Base-by-base conservation (phyloP, 441 rosid genomes). In the Pelargonium fulgidum region DNA sequence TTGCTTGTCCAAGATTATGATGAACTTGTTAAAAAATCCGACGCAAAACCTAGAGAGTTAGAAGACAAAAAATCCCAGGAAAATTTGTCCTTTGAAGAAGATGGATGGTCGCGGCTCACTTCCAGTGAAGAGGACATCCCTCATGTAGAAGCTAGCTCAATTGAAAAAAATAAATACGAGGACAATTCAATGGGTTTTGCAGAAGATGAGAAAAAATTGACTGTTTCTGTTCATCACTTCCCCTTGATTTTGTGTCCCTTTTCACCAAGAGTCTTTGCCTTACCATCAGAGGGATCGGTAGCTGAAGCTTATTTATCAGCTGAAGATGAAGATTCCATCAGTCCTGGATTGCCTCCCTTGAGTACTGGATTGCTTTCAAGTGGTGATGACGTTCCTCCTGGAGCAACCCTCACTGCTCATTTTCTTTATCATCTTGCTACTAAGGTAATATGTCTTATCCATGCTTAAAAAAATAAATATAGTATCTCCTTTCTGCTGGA, bases 221-320 rank as follows among this genome's bases (percentile, higher is more conserved):
- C 78, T 12, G 85, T 91, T 72, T 87, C 86, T 12, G 97, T 93
- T 75, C 85, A 81, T 77, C 97, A 93, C 83, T 89, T 89, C 77
- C 95, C 98, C 65, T 71, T 89, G 89, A 81, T 93, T 77, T 77
- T 91, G 68, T 89, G 95, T 72, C 95, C 98, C 61, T 78, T 93
- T 71, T 89, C 97, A 33, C 93, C 96, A 65, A 84, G 89, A 79
- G 87, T 86, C 44, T 93, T 93, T 80, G 93, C 89, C 80, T 83
- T 93, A 73, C 98, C 98, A 66, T 93, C 98, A 48, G 93, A 89
- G 83, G 97, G 98, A 73, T 91, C 96, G 63, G 78, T 93, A 56
- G 89, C 93, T 29, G 95, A 89, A 84, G 98, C 96, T 29, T 85
- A 70, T 77, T 76, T 91, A 74, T 91, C 96, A 70, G 68, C 78